phyloP scores from a whole-genome alignment of 73 alveolate genomes.

The Paramecium sonneborni region DNA sequence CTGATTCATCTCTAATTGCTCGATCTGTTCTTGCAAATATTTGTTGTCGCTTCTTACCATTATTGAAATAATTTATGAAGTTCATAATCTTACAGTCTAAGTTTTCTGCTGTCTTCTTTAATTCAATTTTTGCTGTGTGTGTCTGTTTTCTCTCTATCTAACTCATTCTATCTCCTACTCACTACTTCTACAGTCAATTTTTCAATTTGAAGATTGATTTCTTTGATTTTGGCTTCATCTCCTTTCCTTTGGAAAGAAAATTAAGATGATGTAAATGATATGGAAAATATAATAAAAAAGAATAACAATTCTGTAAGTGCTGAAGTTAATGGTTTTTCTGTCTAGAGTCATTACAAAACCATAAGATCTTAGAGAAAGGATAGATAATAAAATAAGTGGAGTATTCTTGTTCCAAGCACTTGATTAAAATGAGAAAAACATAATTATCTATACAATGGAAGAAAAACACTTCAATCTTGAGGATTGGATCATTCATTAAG shows the following conservation, averaged over 20 bases:
- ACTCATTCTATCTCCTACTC: constrained; percentile 70
- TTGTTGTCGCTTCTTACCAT: constrained; percentile 92
- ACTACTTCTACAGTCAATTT: constrained; percentile 72
- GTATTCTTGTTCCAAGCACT: constrained; percentile 76
- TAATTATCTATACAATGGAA: constrained; percentile 79
- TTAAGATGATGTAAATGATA: constrained; percentile 22
- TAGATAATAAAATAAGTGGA: constrained; percentile 59
- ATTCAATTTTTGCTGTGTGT: constrained; percentile 99
- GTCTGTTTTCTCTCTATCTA: constrained; percentile 96
- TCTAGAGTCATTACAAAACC: constrained; percentile 89
- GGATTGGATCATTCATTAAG: constrained; percentile 83
- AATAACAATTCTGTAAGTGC: constrained; percentile 89
- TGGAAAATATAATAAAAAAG: neutral
- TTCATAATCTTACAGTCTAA: constrained; percentile 95
- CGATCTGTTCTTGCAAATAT: constrained; percentile 84
- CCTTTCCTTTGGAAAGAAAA: constrained; percentile 77
- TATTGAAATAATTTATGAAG: constrained; percentile 92
- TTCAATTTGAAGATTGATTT: constrained; percentile 90
- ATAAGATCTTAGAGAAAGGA: constrained; percentile 79
- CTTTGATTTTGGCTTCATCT: constrained; percentile 99
- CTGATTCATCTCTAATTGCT: constrained; percentile 91
- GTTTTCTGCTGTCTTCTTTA: constrained; percentile 98
- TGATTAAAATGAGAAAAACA: constrained; percentile 65
- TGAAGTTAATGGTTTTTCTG: constrained; percentile 93
- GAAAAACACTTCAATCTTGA: constrained; percentile 68